Percentiles rank a stretch among this genome's conserved stretches.
These are phyloP conservation scores for Fimicolochytrium jonesii DNA, from an alignment of 192 early-diverging fungal genomes.

Conservation along the genomic window DNA sequence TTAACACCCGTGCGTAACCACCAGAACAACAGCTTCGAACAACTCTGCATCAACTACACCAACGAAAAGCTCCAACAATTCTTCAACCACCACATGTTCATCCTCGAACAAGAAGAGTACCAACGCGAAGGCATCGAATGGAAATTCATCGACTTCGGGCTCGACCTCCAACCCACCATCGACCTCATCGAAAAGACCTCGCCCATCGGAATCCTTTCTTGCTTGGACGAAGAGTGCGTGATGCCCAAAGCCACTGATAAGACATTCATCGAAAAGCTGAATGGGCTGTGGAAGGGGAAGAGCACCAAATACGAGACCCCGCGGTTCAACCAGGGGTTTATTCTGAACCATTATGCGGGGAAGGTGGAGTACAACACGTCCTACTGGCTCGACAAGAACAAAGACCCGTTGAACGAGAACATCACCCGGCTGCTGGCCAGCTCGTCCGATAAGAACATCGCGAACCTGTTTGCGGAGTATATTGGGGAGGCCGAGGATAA, in stretches of 20 bases:
- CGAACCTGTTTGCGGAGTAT: conserved; percentile 79
- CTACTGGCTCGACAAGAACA: conserved; percentile 98
- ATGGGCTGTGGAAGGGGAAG: conserved; percentile 82
- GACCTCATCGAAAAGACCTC: conserved; percentile 97
- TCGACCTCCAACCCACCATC: conserved; percentile 96
- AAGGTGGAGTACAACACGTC: conserved; percentile 86
- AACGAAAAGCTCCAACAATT: conserved; percentile 99
- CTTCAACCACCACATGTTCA: conserved; percentile 99
- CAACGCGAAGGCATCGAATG: conserved; percentile 94
- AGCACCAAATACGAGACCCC: conserved; percentile 83
- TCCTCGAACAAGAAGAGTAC: conserved; percentile 98
- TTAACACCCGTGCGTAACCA: background rate
- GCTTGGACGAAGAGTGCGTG: conserved; percentile 98
- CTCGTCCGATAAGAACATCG: conserved; percentile 76
- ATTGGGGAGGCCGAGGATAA: conserved; percentile 53
- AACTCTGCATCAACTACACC: conserved; percentile 99
- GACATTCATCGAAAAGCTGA: conserved; percentile 89
- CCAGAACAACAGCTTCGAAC: conserved; percentile 93
- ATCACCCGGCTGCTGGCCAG: conserved; percentile 80
- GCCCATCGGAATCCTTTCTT: conserved; percentile 94
- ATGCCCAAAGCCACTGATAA: conserved; percentile 94
- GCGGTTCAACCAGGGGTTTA: conserved; percentile 84
- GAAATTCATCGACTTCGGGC: conserved; percentile 97
- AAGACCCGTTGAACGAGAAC: conserved; percentile 95
- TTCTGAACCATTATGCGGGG: conserved; percentile 91